phyloP scores from a whole-genome alignment of 768 basidiomycete genomes.

The button mushroom (Agaricus bisporus) region DNA sequence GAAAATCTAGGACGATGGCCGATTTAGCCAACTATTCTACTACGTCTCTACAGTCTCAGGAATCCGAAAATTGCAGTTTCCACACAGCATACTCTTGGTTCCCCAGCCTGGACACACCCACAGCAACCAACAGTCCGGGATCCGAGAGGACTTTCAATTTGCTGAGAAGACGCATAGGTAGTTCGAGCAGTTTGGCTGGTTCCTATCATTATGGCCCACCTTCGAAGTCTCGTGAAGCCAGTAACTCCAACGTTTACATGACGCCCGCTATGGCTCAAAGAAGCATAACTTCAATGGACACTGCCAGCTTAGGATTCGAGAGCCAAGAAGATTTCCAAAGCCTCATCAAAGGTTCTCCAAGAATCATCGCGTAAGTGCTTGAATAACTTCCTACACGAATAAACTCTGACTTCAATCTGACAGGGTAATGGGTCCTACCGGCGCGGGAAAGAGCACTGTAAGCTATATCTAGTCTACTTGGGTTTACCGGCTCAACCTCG shows the following conservation, averaged over 20 bases:
- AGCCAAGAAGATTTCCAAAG: not conserved
- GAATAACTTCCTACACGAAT: not conserved
- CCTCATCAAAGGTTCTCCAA: not conserved
- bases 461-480: not conserved
- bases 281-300: not conserved
- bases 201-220: too few relatives aligned
- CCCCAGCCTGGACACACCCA: too few relatives aligned
- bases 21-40: not conserved
- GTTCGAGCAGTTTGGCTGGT: too few relatives aligned
- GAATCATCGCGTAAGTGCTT: conserved; percentile 9
- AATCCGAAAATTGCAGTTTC: not conserved
- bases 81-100: not conserved
- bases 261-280: not conserved
- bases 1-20: too few relatives aligned
- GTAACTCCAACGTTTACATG: not conserved
- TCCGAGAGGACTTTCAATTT: too few relatives aligned
- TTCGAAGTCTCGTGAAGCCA: not conserved
- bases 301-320: not conserved
- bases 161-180: too few relatives aligned
- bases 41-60: not conserved
- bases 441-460: conserved; percentile 18
- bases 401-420: not conserved
- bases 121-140: too few relatives aligned
- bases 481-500: not conserved
- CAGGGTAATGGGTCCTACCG: conserved; percentile 21